phyloP scores from a whole-genome alignment of 768 basidiomycete genomes.

The Tylopilus felleus region DNA sequence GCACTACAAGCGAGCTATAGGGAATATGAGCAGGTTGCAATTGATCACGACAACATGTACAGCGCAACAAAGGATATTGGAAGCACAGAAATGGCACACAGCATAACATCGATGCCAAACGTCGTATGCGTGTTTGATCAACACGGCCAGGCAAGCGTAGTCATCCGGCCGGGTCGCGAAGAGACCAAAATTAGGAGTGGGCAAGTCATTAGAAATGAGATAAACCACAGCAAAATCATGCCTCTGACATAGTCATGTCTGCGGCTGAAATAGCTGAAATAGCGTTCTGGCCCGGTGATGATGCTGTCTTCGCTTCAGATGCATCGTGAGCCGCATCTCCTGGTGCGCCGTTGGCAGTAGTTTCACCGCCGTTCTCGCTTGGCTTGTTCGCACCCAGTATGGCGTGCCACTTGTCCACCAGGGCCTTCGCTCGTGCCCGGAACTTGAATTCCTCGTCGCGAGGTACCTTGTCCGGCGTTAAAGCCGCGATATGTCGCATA shows the following conservation, averaged over 20 bases:
- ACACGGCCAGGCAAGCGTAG: constrained; percentile 9
- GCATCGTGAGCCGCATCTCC: constrained; percentile 17
- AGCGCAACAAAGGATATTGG: constrained; percentile 20
- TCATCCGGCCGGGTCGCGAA: constrained; percentile 7
- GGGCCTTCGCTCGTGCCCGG: constrained; percentile 44
- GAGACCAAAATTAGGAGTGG: constrained; percentile 16
- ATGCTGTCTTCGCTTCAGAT: constrained; percentile 19
- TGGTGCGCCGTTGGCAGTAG: constrained; percentile 24
- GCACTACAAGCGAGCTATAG: constrained; percentile 18
- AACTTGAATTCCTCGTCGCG: constrained; percentile 52
- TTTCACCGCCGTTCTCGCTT: constrained; percentile 30
- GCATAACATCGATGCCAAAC: constrained; percentile 21
- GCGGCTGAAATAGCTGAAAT: constrained; percentile 32
- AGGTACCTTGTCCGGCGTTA: constrained; percentile 42
- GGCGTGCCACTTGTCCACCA: constrained; percentile 47
- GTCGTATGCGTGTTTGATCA: constrained; percentile 21
- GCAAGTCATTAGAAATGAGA: constrained; percentile 7
- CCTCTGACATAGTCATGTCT: constrained; percentile 44
- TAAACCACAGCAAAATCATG: constrained; percentile 19
- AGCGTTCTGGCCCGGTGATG: constrained; percentile 26
- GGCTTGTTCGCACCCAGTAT: constrained; percentile 35
- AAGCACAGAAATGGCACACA: constrained; percentile 25
- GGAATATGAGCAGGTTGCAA: constrained; percentile 28
- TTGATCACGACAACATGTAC: constrained; percentile 28
- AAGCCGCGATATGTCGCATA: constrained; percentile 57